Base-by-base conservation (phyloP, 371 early-diverging fungal genomes). In the Entomophthora muscae region DNA sequence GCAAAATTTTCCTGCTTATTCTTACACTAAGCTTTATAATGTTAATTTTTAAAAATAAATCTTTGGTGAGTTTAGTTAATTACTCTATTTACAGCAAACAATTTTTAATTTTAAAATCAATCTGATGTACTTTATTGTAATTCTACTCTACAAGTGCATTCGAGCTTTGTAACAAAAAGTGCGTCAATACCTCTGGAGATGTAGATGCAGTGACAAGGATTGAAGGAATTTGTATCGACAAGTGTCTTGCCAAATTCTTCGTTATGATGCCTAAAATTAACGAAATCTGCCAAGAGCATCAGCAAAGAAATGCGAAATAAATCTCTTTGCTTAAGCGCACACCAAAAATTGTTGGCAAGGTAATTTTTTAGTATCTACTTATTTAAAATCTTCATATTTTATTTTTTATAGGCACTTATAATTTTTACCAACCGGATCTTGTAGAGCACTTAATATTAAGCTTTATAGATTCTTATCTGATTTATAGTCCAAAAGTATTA, bases 181-280 rank as follows among this genome's bases (percentile, higher is more conserved):
- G 55, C 55, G 28, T 55, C 26, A 27, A 26, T 10, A 55, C 22
- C 10, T n/a, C 22, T 3, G 22, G 10, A 27, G 55, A 26, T 12
- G 5, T 55, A 5, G 28, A n/a, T 12, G 55, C 26, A 21, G 28
- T 55, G 21, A 55, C 24, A 12, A 3, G 55, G 21, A 10, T 3
- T 10, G 55, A 55, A 26, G 55, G 55, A 12, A 10, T n/a, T 24
- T 55, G 55, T 26, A 55, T 55, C 26, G 55, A 55, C 55, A 55
- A 26, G 21, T 55, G 55, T 26, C 3, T 55, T 21, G 55, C 24
- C 5, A 55, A 55, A 55, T 55, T 55, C 28, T 55, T 55, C 28
- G 28, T 12, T 10, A 55, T 55, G 55, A 55, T 55, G 55, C 55
- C 55, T 21, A 55, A 55, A 55, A 21, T 55, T 21, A 55, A 55